These are phyloP conservation scores for Acanthamoeba castellanii DNA, from an alignment of 208 protist genomes.

Conservation along the genomic window DNA sequence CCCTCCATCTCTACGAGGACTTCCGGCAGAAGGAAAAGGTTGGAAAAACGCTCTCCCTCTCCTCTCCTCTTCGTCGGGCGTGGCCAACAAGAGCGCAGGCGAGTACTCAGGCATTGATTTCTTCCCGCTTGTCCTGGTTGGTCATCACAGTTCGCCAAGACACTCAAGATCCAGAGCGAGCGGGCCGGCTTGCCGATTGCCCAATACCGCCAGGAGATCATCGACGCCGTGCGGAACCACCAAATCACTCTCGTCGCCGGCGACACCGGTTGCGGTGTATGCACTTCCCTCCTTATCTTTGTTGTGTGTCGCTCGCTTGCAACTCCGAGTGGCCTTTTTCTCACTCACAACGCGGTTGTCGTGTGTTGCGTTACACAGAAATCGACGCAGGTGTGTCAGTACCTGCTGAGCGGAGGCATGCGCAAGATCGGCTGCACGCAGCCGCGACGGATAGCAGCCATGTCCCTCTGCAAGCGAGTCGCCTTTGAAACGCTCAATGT, in stretches of 20 bases:
- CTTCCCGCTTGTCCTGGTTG: background rate
- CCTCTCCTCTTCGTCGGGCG: background rate
- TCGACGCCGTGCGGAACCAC: constrained; percentile 77
- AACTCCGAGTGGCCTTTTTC: background rate
- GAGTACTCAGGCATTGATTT: background rate
- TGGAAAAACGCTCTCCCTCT: constrained; percentile 42
- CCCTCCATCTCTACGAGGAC: constrained; percentile 80
- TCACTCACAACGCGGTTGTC: background rate
- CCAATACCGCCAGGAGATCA: constrained; percentile 77
- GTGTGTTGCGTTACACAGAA: constrained; percentile 41
- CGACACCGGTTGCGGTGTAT: constrained; percentile 85
- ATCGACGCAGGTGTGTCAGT: constrained; percentile 85
- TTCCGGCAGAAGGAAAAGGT: constrained; percentile 81
- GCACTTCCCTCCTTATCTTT: background rate
- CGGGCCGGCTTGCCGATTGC: constrained; percentile 78
- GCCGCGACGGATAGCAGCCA: constrained; percentile 77
- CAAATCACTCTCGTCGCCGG: constrained; percentile 85
- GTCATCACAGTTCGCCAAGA: constrained; percentile 2
- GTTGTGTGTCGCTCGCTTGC: background rate
- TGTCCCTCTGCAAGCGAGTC: constrained; percentile 79
- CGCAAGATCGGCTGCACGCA: constrained; percentile 81
- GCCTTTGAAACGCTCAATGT: constrained; percentile 79
- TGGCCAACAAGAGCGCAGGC: background rate
- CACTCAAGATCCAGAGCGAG: constrained; percentile 71
- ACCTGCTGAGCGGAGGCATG: constrained; percentile 83